These are phyloP conservation scores for Roridomyces roridus DNA, from an alignment of 768 basidiomycete species.

Conservation along the genomic window DNA sequence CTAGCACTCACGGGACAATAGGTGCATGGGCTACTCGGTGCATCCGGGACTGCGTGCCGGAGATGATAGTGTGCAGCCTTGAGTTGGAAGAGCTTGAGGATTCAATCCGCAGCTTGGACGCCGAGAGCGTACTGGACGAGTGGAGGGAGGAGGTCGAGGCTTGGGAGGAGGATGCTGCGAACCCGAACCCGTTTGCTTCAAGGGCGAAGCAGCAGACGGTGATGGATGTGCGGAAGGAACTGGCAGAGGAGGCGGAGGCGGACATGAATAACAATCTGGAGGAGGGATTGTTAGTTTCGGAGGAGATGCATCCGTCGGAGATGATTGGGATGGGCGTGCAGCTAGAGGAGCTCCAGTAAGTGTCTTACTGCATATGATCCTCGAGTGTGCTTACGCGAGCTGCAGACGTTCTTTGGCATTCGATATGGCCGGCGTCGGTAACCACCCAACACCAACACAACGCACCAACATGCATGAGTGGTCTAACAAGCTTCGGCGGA, in stretches of 20 bases:
- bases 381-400: background rate
- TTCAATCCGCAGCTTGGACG: background rate
- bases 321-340: conserved; percentile 23
- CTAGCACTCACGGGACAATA: background rate
- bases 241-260: conserved; percentile 25
- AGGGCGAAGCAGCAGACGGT: conserved; percentile 3
- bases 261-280: conserved; percentile 1
- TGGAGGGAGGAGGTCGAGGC: background rate
- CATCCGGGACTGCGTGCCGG: background rate
- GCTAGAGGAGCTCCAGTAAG: conserved; percentile 25
- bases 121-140: background rate
- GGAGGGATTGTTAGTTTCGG: background rate
- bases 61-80: background rate
- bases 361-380: background rate
- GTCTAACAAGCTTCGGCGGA: conserved; percentile 9
- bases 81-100: conserved; percentile 7
- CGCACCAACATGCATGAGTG: background rate
- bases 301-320: conserved; percentile 12
- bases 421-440: background rate
- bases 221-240: conserved; percentile 20
- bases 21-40: background rate
- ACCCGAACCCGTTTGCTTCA: conserved; percentile 15
- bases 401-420: background rate
- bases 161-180: background rate
- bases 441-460: conserved; percentile 5